Conservation (phyloP, 1,284 basidiomycete species). For the Trametes polyzona region DNA sequence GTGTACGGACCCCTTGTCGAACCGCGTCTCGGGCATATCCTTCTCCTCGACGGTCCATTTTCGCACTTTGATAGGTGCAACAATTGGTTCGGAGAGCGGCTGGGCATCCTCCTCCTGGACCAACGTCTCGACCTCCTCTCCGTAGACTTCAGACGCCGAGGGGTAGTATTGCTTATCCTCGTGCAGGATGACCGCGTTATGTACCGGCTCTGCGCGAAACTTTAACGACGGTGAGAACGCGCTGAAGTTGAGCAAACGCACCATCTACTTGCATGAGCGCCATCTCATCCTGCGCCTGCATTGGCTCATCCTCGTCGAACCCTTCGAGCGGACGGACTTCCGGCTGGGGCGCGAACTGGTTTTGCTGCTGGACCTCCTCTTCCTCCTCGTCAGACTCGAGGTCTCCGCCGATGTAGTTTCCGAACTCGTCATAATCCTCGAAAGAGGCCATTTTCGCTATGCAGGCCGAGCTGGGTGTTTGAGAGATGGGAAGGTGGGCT, state of each 20-base stretch:
- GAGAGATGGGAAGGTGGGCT: background rate
- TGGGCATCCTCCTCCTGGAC: conserved; percentile 99
- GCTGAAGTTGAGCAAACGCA: conserved; percentile 39
- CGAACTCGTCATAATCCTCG: conserved; percentile 90
- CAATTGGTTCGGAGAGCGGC: conserved; percentile 92
- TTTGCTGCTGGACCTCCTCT: conserved; percentile 64
- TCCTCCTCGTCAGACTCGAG: conserved; percentile 89
- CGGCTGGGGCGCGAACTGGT: conserved; percentile 45
- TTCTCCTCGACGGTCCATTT: conserved; percentile 94
- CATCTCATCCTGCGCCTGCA: conserved; percentile 51
- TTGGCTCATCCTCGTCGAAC: conserved; percentile 69
- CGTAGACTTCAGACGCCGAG: conserved; percentile 91
- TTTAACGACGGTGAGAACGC: conserved; percentile 1
- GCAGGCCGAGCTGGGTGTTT: background rate
- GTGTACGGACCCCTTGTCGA: conserved; percentile 83
- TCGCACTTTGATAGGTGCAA: conserved; percentile 92
- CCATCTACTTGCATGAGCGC: conserved; percentile 85
- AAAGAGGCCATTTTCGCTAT: conserved; percentile 67
- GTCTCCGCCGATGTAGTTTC: conserved; percentile 95
- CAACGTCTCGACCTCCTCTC: conserved; percentile 91
- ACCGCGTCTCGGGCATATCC: conserved; percentile 90
- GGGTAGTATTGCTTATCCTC: conserved; percentile 99
- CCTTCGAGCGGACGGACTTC: conserved; percentile 67
- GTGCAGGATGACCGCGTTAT: conserved; percentile 90
- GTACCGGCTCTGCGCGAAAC: conserved; percentile 57